Evolutionary conservation across 179 eudicot species (phyloP).

Genomic region (Silene coronaria): DNA sequence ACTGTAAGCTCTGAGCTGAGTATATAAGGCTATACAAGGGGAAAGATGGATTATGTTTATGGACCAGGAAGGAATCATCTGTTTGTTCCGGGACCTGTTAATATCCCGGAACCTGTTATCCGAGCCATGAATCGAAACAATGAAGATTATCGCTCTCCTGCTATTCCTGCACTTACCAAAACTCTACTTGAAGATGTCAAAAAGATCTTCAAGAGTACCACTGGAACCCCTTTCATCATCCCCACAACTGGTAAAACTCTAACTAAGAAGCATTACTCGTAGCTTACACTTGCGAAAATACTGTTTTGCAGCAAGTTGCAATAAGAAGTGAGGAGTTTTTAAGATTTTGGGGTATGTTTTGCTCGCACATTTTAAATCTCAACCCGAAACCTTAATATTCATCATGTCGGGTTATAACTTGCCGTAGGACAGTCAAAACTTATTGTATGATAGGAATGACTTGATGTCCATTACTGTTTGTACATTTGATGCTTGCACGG

Average conservation of each 20-base stretch:
- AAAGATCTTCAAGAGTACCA: slow-evolving; percentile 92
- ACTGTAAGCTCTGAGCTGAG: not conserved
- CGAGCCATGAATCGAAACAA: slow-evolving; percentile 98
- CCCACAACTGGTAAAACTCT: slow-evolving; percentile 79
- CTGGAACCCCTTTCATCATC: slow-evolving; percentile 81
- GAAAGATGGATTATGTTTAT: slow-evolving; percentile 64
- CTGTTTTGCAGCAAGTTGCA: too few species aligned
- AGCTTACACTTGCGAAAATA: not conserved
- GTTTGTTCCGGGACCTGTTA: slow-evolving; percentile 93
- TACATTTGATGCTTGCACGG: too few species aligned
- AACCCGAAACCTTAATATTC: not conserved
- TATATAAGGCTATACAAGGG: not conserved
- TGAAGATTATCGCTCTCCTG: slow-evolving; percentile 97
- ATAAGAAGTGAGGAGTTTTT: not conserved
- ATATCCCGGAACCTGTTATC: slow-evolving; percentile 82
- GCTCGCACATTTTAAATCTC: not conserved
- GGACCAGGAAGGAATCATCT: slow-evolving; percentile 83
- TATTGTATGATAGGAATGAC: too few species aligned
- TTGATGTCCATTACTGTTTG: too few species aligned
- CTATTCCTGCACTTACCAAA: slow-evolving; percentile 85
- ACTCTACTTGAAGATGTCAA: slow-evolving; percentile 83
- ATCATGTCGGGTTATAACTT: too few species aligned
- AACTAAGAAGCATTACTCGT: not conserved
- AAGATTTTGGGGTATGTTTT: not conserved
- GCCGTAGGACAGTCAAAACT: too few species aligned